phyloP scores from a whole-genome alignment of 768 basidiomycete species.

The Phlebiopsis gigantea region DNA sequence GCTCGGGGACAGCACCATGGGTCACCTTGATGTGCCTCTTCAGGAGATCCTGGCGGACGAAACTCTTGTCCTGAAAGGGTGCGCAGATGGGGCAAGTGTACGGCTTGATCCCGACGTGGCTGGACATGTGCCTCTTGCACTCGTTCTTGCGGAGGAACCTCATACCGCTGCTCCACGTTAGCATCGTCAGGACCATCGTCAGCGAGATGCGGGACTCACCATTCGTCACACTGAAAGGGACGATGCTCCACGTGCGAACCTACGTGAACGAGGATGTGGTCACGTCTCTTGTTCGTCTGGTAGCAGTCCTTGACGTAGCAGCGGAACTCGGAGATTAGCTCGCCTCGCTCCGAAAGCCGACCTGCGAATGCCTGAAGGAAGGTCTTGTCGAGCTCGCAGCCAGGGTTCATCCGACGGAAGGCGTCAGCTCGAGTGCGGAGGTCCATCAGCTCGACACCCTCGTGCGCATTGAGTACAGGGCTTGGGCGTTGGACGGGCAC shows the following conservation, averaged over 20 bases:
- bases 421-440: constrained; percentile 51
- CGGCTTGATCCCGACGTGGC: constrained; percentile 54
- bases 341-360: constrained; percentile 52
- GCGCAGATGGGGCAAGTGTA: constrained; percentile 54
- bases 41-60: constrained; percentile 64
- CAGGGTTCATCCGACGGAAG: constrained; percentile 49
- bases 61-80: constrained; percentile 37
- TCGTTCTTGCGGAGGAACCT: constrained; percentile 73
- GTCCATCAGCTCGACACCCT: constrained; percentile 49
- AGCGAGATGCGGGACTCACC: constrained; percentile 38
- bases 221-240: constrained; percentile 57
- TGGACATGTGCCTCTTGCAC: constrained; percentile 69
- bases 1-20: constrained; percentile 34
- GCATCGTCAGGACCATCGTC: background rate
- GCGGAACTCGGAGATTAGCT: constrained; percentile 53
- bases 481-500: constrained; percentile 6
- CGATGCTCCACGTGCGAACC: constrained; percentile 68
- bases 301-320: constrained; percentile 65
- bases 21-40: constrained; percentile 58
- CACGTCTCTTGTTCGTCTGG: constrained; percentile 66
- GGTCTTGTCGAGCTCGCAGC: constrained; percentile 52
- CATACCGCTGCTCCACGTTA: constrained; percentile 37
- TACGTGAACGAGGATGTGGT: constrained; percentile 72
- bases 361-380: constrained; percentile 70
- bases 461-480: constrained; percentile 60